phyloP scores from a whole-genome alignment of 495 filamentous ascomycete species.

The Parathielavia appendiculata region DNA sequence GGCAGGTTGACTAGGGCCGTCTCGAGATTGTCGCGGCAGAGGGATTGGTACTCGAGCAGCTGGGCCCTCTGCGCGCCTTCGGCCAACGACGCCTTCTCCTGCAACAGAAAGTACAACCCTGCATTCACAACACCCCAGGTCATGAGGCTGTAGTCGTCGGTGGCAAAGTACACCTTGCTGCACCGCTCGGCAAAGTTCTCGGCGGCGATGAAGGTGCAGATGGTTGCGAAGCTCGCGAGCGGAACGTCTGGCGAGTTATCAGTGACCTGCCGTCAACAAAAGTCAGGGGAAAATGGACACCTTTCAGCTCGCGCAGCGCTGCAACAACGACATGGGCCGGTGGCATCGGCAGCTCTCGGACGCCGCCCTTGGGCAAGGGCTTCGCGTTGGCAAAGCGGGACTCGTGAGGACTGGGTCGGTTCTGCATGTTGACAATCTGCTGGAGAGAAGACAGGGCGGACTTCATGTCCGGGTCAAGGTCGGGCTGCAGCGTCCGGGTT shows the following conservation, averaged over 20 bases:
- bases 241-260: constrained; percentile 28
- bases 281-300: constrained; percentile 14
- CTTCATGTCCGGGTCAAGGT: constrained; percentile 49
- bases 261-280: constrained; percentile 3
- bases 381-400: constrained; percentile 42
- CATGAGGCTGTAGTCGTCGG: constrained; percentile 51
- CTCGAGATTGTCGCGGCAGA: constrained; percentile 56
- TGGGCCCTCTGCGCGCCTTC: constrained; percentile 29
- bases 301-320: constrained; percentile 46
- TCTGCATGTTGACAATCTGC: constrained; percentile 52
- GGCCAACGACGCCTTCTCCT: constrained; percentile 41
- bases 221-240: constrained; percentile 36
- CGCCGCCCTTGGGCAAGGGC: constrained; percentile 35
- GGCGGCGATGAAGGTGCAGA: constrained; percentile 41
- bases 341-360: constrained; percentile 52
- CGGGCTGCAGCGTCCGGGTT: constrained; percentile 42
- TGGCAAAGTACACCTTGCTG: constrained; percentile 54
- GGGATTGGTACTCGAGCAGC: constrained; percentile 35
- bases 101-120: constrained; percentile 53
- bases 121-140: constrained; percentile 54
- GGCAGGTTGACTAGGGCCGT: constrained; percentile 52
- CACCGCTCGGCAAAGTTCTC: constrained; percentile 56
- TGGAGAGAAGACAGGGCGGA: constrained; percentile 54
- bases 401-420: constrained; percentile 38
- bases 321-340: constrained; percentile 48